These are phyloP conservation scores for Auriscalpium orientale DNA, from an alignment of 768 basidiomycete species.

Conservation along the genomic window DNA sequence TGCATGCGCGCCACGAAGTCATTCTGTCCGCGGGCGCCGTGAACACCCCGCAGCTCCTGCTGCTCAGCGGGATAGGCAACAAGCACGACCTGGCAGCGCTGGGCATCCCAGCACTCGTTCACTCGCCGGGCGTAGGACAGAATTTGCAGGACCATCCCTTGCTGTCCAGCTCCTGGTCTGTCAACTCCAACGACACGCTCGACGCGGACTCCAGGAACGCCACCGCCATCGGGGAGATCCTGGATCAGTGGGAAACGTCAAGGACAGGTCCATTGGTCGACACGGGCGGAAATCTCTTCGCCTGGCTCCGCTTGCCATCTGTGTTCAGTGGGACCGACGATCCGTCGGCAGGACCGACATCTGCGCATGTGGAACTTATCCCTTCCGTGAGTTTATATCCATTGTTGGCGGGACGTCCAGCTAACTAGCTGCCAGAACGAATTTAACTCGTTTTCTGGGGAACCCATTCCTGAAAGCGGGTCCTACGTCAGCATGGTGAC, in stretches of 20 bases:
- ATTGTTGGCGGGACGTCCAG: too few species aligned
- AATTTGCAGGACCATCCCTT: constrained; percentile 27
- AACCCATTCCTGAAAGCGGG: neutral
- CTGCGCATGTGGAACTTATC: constrained; percentile 10
- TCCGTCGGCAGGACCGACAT: constrained; percentile 10
- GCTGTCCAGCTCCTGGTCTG: constrained; percentile 1
- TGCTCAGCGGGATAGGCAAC: constrained; percentile 31
- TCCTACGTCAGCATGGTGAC: neutral
- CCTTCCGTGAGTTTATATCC: constrained; percentile 1
- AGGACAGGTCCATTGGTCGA: constrained; percentile 4
- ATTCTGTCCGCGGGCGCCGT: constrained; percentile 3
- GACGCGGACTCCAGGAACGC: constrained; percentile 6
- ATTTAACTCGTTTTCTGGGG: neutral
- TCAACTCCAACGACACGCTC: constrained; percentile 5
- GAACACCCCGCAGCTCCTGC: neutral
- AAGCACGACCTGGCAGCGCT: constrained; percentile 16
- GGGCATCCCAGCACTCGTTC: constrained; percentile 22
- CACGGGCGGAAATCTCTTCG: neutral
- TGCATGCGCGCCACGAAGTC: neutral
- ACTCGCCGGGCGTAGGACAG: constrained; percentile 30
- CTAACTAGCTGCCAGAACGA: constrained; percentile 9
- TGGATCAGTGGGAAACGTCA: constrained; percentile 5
- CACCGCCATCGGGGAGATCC: neutral
- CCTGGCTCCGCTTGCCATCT: constrained; percentile 7
- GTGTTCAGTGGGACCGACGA: constrained; percentile 6